Evolutionary conservation across 345 rosid genomes (phyloP), one percentile per base, ranked within the genome.

Genomic region (Hibiscus trionum): DNA sequence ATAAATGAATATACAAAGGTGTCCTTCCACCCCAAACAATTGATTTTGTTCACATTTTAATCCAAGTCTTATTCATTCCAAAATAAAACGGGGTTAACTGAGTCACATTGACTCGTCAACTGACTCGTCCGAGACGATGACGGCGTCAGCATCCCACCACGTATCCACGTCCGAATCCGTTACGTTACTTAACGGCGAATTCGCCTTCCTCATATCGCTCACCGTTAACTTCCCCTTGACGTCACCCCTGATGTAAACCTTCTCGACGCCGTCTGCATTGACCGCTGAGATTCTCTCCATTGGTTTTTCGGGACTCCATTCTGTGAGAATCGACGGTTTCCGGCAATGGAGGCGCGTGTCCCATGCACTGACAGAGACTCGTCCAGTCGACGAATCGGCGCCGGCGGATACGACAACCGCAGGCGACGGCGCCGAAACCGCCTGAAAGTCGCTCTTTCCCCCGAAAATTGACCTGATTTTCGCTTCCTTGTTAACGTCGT

Each of bases 81-180:
- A 44, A 44, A 44, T 44, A 44, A 37, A 44, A 44, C 47, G 12
- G 47, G 47, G 47, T 44, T 44, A 44, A 44, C 12, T 44, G 47
- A 44, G 47, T 44, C 12, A 10, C 3, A 16, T 59, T 2, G 52
- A 70, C 33, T 55, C 63, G 14, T 56, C 42, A 46, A 47, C 6
- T 4, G 35, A 66, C 47, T 72, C 85, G 44, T 76, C 75, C 17
- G 66, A 56, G 0, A 60, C 74, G 1, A 71, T 58, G 72, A 84
- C 88, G 76, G 79, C 85, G 81, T 90, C 89, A 49, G 93, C 86
- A 63, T 84, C 91, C 83, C 92, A 88, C 86, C 89, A 83, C 2
- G 79, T 81, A 0, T 75, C 88, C 70, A 52, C 75, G 31, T 83
- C 86, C 10, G 81, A 52, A 52, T 77, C 91, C 78, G 86, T 77